Evolutionary conservation across 2,329 filamentous ascomycete species (phyloP), one percentile per base, ranked within the genome.

Genomic region (Penicillium paneum): DNA sequence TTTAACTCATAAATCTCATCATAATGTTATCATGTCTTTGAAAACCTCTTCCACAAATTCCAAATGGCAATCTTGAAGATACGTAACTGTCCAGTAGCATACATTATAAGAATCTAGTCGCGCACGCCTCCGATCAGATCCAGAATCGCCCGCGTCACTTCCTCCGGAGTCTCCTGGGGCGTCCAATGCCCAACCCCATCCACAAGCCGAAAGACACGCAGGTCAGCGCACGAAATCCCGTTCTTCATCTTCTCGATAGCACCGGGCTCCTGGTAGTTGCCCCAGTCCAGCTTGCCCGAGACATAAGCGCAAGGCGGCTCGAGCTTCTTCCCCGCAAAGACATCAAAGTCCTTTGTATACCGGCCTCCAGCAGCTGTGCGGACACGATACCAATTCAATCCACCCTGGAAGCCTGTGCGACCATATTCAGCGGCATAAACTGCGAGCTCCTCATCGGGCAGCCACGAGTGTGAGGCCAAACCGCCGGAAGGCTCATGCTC

Each of bases 171-270:
- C 67, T 89, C 85, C 69, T 88, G 84, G 65, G 87, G 85, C 34
- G 86, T 80, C 86, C 86, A 89, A 73, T 89, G 87, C 0, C 86
- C 86, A 5, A 84, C 85, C 0, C 79, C 78, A 15, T 85, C 78
- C 12, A 89, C 73, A 17, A 85, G 71, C 46, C 66, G 78, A 32
- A 75, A 69, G 0, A 82, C 81, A 46, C 75, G 74, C 64, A 83
- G 87, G 54, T 80, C 77, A 26, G 69, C 73, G 58, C 83, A 86
- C 0, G 75, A 75, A 8, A 76, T 70, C n/a, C 64, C 62, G 31
- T 64, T 54, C 19, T 49, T 74, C 69, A 84, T 81, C 28, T 76
- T 78, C 64, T 88, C 83, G 5, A 89, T 66, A 0, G 80, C 84
- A 0, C 84, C 84, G 0, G 85, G 85, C 60, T 86, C 80, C 66